Base-by-base conservation (phyloP, 148 eudicot genomes). In the Rhododendron ovatum region DNA sequence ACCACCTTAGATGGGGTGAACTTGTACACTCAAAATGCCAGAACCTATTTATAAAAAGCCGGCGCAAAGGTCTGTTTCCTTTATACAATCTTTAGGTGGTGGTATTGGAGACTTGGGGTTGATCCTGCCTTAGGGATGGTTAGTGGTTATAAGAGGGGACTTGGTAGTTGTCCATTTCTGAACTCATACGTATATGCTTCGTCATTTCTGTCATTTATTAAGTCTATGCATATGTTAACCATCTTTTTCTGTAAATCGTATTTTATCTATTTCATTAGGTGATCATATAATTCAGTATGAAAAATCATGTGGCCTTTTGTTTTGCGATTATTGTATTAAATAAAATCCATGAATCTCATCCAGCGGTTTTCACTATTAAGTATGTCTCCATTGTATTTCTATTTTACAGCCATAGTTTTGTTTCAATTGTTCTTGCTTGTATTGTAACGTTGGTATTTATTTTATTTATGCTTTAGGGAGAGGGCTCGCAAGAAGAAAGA, bases 401-500 rank as follows among this genome's bases (percentile, higher is more conserved):
- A 2, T 22, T 51, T 53, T 22, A 18, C 4, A 11, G 35, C 33
- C 2, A 30, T 24, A 11, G 18, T 81, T 81, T 30, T 33, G 15
- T 55, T 51, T 24, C n/a, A 55, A 59, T 82, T 11, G 84, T 7
- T 7, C 7, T 82, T 61, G 33, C 13, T 37, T 22, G 3, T 28
- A 9, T 20, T 59, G 3, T 57, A 0, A 28, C 3, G 0, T 5
- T 81, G 3, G 20, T 81, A 43, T 26, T 84, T 51, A 67, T 74
- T 39, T 80, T 61, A 75, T 67, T 73, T 20, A 41, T 86, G 53
- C 69, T 87, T 57, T 30, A 97, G 99, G 91, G 99, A 97, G 85
- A 89, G 93, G 76, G 99, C 99, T 81, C 98, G 98, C 80, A 97
- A 95, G 90, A 97, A 97, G 94, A 97, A 97, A 89, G 99, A 95